Evolutionary conservation across 2,329 filamentous ascomycete genomes (phyloP), one percentile per base, ranked within the genome.

Genomic region (Sporothrix dimorphospora): DNA sequence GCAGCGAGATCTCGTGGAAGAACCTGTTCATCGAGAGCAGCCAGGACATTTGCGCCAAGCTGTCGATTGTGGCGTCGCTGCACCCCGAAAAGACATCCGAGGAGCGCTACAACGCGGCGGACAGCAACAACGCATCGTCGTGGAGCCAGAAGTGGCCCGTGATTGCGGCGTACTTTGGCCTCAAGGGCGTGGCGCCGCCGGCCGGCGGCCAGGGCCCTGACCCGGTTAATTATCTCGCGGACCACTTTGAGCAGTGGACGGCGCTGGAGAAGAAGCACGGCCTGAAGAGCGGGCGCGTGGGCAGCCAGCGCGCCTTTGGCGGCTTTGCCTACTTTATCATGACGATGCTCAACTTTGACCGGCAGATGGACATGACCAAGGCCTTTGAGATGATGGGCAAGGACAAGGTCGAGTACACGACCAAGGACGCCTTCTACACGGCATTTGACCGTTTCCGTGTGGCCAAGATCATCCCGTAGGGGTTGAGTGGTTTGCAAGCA

Each of bases 61-160:
- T 82, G 47, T 80, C 80, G 9, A 84, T 85, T 57, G 76, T 81
- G 70, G 82, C 82, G 1, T 81, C 80, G 16, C 76, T 85, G 51
- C 78, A 82, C 55, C 81, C 82, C 0, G 81, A 82, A 63, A 78
- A 77, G 69, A 81, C 79, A 1, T 78, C 79, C 12, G 80, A 78
- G 19, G 77, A 81, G 70, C 78, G 77, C 19, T 85, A 81, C 76
- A 85, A 85, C 72, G 80, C 81, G 1, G 83, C 81, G 11, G 83
- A 84, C 30, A 81, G 79, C 69, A 77, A 80, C 42, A 73, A 78
- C 42, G 76, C 81, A 1, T 76, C 75, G 5, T 80, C 78, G 1
- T 85, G 83, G 83, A 80, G 79, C 19, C 75, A 77, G 12, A 84
- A 84, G 75, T 85, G 83, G 83, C 82, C 83, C 2, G 75, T 83